Base-by-base conservation (phyloP, 768 basidiomycete genomes). In the Nidularia sp. region DNA sequence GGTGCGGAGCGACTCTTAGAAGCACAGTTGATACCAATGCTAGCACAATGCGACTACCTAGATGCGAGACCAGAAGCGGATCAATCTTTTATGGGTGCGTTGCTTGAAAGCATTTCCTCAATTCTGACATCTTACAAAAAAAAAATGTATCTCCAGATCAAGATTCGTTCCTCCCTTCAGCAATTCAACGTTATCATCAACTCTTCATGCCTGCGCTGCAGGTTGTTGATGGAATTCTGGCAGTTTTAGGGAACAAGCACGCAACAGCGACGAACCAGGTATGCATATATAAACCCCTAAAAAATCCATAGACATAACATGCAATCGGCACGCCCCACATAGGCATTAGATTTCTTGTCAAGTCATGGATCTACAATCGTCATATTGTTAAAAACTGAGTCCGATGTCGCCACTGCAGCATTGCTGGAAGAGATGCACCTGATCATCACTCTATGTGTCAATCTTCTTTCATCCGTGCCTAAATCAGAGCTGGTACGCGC, bases 121-220 rank as follows among this genome's bases (percentile, higher is more conserved):
- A 8, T 34, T 49, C 52, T 49, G 34, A 57, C 34, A n/a, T 55
- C 7, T 54, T 54, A 22, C 18, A 32, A 41, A 42, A 7, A 34
- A 13, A 2, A 34, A 34, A 18, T 18, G 18, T 18, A 18, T 18
- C 18, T 18, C 9, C 58, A 94, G 93, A 93, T 58, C 80, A 83
- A 39, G 87, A 92, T 58, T 81, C 84, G n/a, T 94, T 95, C 76
- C 74, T 95, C 8, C 93, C 93, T 4, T 87, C 89, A 0, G 90
- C 90, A 1, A 80, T 93, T 15, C 86, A 90, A 50, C 83, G 96
- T 34, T 94, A 97, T 64, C 93, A 97, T 60, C 94, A 97, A 61
- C 68, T 97, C 1, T 78, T 97, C 59, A 81, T 93, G 70, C 94
- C 93, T 0, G 85, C 88, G 4, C 65, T 98, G 41, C 93, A 97